Evolutionary conservation across 768 basidiomycete genomes (phyloP), one percentile per base, ranked within the genome.

Genomic region (Pholiota molesta): DNA sequence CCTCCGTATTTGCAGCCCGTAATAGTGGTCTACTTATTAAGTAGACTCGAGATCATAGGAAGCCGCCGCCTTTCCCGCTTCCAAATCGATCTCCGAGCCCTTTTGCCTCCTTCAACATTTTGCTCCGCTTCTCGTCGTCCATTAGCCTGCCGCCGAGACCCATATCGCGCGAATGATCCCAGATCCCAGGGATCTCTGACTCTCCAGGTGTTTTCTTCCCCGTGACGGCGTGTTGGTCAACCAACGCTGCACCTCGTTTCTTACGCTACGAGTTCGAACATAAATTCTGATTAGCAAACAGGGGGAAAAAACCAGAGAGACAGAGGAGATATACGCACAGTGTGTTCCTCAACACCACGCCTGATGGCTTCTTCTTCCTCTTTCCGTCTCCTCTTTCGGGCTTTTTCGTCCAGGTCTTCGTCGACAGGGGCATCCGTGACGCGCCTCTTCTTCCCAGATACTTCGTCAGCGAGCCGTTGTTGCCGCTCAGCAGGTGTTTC

Each of bases 111-210:
- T 81, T 84, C 69, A 99, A 81, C 73, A 94, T 80, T 69, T 87
- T 87, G 58, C 84, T 81, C 63, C 97, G 82, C 71, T 92, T 88
- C 49, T 80, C 82, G 62, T 97, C 96, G 69, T 94, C 95, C 92
- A 99, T 91, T 31, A 97, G 79, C 54, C 92, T 79, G 14, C 97
- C 96, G 1, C 89, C 88, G 3, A 97, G 68, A 2, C 83, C 84
- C 95, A 99, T 97, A 73, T 97, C 94, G 29, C 95, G 81, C 37
- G 86, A 79, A 69, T 93, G 94, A 67, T 99, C 97, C 97, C 97
- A 99, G 28, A 98, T 93, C 0, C 71, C 88, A 0, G 85, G 77
- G 0, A 83, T 77, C 33, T 85, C 83, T 33, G 86, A 84, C 28
- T 86, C 35, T 37, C 35, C 79, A 16, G 79, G 60, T 72, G 70